These are phyloP conservation scores for Nakazawaea anatomiae DNA, from an alignment of 805 yeast species.

Conservation along the genomic window DNA sequence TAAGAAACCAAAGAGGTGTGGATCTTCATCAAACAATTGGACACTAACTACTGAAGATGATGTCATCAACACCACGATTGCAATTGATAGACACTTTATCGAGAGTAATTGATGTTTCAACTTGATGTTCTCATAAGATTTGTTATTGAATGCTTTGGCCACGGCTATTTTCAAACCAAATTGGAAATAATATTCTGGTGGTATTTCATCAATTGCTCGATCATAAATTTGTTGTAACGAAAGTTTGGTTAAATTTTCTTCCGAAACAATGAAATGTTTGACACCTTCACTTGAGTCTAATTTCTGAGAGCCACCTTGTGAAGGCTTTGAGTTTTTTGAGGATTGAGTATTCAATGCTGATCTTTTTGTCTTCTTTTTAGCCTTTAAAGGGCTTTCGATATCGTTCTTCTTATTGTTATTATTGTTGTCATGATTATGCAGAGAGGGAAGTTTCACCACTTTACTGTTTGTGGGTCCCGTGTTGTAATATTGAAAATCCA, in stretches of 20 bases:
- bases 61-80: conserved; percentile 53
- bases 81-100: conserved; percentile 62
- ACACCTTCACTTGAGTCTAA: conserved; percentile 35
- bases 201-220: conserved; percentile 49
- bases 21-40: conserved; percentile 64
- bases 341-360: conserved; percentile 11
- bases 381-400: conserved; percentile 9
- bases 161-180: conserved; percentile 56
- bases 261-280: conserved; percentile 42
- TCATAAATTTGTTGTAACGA: conserved; percentile 60
- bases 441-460: background rate
- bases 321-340: conserved; percentile 7
- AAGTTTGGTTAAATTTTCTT: conserved; percentile 49
- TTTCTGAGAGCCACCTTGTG: background rate
- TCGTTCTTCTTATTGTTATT: too few species aligned
- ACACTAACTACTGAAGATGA: conserved; percentile 56
- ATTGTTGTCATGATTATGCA: background rate
- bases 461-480: conserved; percentile 11
- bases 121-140: conserved; percentile 44
- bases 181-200: conserved; percentile 57
- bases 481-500: conserved; percentile 50
- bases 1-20: conserved; percentile 60
- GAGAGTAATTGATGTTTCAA: conserved; percentile 55
- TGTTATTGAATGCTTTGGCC: conserved; percentile 68
- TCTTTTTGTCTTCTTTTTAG: conserved; percentile 16